These are phyloP conservation scores for Dryadomyces sulphureus DNA, from an alignment of 2,329 filamentous ascomycete species.

Conservation along the genomic window DNA sequence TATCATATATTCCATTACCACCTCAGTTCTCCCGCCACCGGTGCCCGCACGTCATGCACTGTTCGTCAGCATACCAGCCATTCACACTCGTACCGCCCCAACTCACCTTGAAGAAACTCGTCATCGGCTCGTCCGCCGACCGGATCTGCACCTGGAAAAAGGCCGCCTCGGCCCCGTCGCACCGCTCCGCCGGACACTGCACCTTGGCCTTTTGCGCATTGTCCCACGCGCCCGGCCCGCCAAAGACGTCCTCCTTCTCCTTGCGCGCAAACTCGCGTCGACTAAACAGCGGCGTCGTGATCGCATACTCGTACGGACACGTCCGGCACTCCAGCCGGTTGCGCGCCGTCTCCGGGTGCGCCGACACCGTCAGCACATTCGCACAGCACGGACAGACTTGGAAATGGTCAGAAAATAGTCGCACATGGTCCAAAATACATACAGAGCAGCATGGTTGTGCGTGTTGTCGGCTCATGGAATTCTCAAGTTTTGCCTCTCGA, in stretches of 20 bases:
- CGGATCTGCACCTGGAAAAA: constrained; percentile 97
- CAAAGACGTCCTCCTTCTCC: constrained; percentile 79
- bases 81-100: background rate
- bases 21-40: constrained; percentile 51
- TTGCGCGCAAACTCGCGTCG: constrained; percentile 78
- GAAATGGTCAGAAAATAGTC: constrained; percentile 5
- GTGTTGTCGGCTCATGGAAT: background rate
- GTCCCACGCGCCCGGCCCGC: constrained; percentile 76
- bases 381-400: constrained; percentile 70
- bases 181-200: constrained; percentile 70
- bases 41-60: constrained; percentile 54
- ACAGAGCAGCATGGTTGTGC: background rate
- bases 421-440: background rate
- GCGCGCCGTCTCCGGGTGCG: constrained; percentile 32
- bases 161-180: constrained; percentile 71
- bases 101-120: constrained; percentile 75
- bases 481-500: background rate
- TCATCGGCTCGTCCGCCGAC: constrained; percentile 97
- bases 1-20: too few relatives aligned
- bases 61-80: constrained; percentile 12
- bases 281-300: constrained; percentile 63
- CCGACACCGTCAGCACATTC: constrained; percentile 66
- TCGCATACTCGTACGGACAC: constrained; percentile 80
- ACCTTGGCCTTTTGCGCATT: constrained; percentile 75
- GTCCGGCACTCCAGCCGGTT: constrained; percentile 93